Conservation (phyloP, 176 grass and related monocot genomes). For the Saccharum officinarum region DNA sequence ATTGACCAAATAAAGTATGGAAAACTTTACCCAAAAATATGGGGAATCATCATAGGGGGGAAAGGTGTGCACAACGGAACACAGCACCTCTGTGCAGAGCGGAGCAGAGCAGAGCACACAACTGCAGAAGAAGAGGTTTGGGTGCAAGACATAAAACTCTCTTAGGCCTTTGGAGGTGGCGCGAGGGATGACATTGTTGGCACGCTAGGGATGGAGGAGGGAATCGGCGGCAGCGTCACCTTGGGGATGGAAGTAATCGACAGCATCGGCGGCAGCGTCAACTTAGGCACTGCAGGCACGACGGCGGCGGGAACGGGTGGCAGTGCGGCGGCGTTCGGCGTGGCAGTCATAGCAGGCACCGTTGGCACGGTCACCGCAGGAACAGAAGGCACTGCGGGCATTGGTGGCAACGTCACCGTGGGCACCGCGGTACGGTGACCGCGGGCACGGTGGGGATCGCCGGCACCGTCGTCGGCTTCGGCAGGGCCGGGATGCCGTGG, state of each 20-base stretch:
- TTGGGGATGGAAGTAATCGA: slow-evolving; percentile 11
- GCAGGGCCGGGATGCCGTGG: background rate
- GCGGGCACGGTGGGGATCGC: background rate
- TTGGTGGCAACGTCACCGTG: background rate
- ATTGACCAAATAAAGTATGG: no score
- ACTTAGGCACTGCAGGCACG: slow-evolving; percentile 26
- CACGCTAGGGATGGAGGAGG: slow-evolving; percentile 17
- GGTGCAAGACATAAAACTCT: no score
- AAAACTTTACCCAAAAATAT: no score
- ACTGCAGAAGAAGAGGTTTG: background rate
- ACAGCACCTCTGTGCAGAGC: no score
- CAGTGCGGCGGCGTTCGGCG: background rate
- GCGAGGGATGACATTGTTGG: slow-evolving; percentile 27
- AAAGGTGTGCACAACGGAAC: no score
- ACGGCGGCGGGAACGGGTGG: background rate
- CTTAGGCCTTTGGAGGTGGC: slow-evolving; percentile 33
- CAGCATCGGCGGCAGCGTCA: slow-evolving; percentile 40
- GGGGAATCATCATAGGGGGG: no score
- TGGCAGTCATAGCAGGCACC: background rate
- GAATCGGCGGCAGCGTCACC: slow-evolving; percentile 31
- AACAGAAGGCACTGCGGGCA: background rate
- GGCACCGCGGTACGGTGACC: background rate
- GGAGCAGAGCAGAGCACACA: background rate
- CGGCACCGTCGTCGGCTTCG: background rate
- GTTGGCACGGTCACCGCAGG: background rate